Evolutionary conservation across 2,329 filamentous ascomycete genomes (phyloP), one percentile per base, ranked within the genome.

Genomic region (Orbilia brochopaga): DNA sequence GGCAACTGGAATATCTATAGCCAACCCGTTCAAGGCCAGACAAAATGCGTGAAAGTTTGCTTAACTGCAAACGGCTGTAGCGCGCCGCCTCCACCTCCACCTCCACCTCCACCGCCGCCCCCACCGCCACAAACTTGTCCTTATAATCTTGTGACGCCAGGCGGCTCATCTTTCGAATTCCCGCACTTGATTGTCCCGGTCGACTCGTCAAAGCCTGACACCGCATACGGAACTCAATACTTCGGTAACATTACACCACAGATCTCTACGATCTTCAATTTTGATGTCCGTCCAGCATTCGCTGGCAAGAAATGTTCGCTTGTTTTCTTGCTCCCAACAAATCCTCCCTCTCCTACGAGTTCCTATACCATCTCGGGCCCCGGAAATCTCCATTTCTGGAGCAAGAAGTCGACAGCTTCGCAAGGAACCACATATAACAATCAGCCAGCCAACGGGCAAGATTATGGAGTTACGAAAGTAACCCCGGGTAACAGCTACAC

Each of bases 241-340:
- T 83, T 84, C 74, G 87, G 86, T 59, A 82, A 83, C 10, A 80
- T 88, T 40, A 84, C 83, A 11, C 78, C 81, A 17, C 81, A 80
- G 62, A 78, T 84, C 54, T 84, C 84, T 8, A 83, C 84, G 11
- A 83, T 89, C 76, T 90, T 88, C 83, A 88, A 88, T 81, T 90
- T 90, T 79, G 86, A 88, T 76, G 84, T 90, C 48, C 85, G 84
- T 0, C 73, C 78, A 2, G 78, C 79, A 3, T 82, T 85, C 75
- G 75, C 80, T 7, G 85, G 84, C 75, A 85, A 85, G 79, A 85
- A 80, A 5, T 90, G 88, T 80, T 84, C 82, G 62, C 80, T 90
- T 7, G 80, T 87, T 64, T 90, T 90, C 83, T 81, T 88, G 50
- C 85, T 89, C 79, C 88, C 88, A 10, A 75, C 80, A 56, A 78